phyloP scores from a whole-genome alignment of 169 alveolate species.

The Perkinsus olseni region DNA sequence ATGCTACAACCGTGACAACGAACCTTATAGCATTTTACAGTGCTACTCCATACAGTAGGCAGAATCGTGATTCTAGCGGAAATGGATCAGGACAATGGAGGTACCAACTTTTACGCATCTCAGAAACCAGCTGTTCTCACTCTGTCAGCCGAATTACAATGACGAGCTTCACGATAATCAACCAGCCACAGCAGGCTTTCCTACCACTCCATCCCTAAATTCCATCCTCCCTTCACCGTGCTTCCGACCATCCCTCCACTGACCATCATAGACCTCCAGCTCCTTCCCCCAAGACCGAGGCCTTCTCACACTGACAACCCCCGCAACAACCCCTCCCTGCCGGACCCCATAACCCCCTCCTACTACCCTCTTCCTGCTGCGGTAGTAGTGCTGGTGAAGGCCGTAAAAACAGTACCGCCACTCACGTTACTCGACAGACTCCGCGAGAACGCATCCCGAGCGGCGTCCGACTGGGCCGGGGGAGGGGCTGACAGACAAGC shows the following conservation, averaged over 20 bases:
- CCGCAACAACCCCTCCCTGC: conserved; percentile 46
- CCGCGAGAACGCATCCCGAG: not conserved
- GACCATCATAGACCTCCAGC: conserved; percentile 51
- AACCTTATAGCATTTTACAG: no score
- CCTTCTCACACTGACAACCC: conserved; percentile 58
- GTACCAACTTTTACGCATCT: no score
- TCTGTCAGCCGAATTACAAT: no score
- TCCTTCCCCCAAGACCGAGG: conserved; percentile 59
- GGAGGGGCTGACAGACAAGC: not conserved
- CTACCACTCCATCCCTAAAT: conserved; percentile 34
- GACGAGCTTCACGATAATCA: no score
- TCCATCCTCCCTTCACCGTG: conserved; percentile 61
- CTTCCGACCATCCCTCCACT: conserved; percentile 55
- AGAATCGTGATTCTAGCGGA: no score
- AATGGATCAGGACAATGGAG: no score
- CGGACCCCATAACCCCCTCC: conserved; percentile 25
- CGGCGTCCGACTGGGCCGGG: not conserved
- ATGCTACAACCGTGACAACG: no score
- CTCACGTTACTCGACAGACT: not conserved
- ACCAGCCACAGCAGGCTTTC: not conserved
- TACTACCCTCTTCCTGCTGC: conserved; percentile 25
- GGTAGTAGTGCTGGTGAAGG: not conserved
- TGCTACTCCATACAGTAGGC: no score
- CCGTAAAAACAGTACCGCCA: not conserved
- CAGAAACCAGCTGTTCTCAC: no score